Evolutionary conservation across 78 protist genomes (phyloP), one percentile per base, ranked within the genome.

Genomic region (Dictyostelium firmibasis): DNA sequence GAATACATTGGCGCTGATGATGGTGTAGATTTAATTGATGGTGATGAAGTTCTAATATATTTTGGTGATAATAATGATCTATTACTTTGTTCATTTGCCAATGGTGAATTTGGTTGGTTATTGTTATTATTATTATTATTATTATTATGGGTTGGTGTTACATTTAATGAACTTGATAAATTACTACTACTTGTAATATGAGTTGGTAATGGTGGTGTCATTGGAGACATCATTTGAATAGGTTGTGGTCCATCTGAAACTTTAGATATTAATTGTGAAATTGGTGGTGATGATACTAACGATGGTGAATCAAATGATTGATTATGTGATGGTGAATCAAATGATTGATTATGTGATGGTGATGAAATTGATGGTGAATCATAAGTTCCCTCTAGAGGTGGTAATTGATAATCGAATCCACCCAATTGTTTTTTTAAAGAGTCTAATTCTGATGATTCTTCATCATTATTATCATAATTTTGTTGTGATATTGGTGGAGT

Each of bases 11-110:
- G 85, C 23, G 85, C 62, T 11, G 85, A 79, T 16, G 85, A 44
- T 47, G 50, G 50, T n/a, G 50, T 33, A 3, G 79, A 41, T 84
- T 67, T 67, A 18, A 84, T 31, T 38, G 53, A 23, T 27, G 89
- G 89, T 33, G 77, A 60, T 67, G 89, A 84, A 10, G 79, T 29
- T 4, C 77, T 43, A 13, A 84, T 84, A 83, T 83, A 62, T 0
- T 31, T 62, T 88, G 85, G 86, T 88, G 85, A 79, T 7, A 33
- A 57, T n/a, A 79, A 20, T 57, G 77, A 83, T 79, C 53, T 60
- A 60, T 44, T 43, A 38, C 62, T 25, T 14, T 20, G 31, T 13
- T 11, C 31, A 29, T 84, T 25, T 88, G 69, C 4, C 29, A 44
- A 20, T 27, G 47, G 25, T 41, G 64, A 47, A 44, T 44, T 50